These are phyloP conservation scores for Macaranga tanarius DNA, from an alignment of 441 rosid genomes.

Conservation along the genomic window DNA sequence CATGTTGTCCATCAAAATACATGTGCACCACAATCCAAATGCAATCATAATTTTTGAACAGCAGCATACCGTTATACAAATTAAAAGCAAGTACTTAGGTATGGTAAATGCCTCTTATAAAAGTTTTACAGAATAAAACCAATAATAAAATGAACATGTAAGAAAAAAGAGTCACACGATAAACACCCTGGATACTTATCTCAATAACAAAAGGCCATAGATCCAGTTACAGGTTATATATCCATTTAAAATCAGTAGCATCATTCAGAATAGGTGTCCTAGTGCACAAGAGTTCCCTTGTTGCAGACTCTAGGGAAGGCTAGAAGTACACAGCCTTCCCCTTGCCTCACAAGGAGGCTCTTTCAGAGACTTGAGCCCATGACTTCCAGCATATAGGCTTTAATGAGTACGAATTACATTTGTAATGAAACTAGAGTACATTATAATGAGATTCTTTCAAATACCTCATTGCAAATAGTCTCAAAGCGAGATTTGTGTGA, in stretches of 20 bases:
- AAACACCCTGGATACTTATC: neutral
- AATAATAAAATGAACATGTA: neutral
- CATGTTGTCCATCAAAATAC: neutral
- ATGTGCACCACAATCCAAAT: neutral
- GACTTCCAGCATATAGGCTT: neutral
- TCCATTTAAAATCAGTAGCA: neutral
- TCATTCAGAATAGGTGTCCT: neutral
- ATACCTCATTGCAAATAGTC: neutral
- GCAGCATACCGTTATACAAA: neutral
- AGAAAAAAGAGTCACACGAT: neutral
- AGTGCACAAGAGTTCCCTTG: neutral
- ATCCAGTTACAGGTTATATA: neutral
- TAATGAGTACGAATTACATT: neutral
- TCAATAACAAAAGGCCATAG: neutral
- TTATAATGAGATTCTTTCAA: too few relatives aligned
- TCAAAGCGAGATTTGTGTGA: neutral
- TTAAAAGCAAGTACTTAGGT: slow-evolving; percentile 4
- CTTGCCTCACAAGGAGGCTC: neutral
- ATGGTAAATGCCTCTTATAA: neutral
- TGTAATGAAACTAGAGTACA: neutral
- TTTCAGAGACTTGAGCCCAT: neutral
- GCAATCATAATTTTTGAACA: neutral
- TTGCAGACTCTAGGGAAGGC: neutral
- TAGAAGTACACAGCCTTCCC: neutral
- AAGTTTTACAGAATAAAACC: neutral